Evolutionary conservation across 176 grass and related monocot species (phyloP), one percentile per base, ranked within the genome.

Genomic region (Rhynchospora pubera): DNA sequence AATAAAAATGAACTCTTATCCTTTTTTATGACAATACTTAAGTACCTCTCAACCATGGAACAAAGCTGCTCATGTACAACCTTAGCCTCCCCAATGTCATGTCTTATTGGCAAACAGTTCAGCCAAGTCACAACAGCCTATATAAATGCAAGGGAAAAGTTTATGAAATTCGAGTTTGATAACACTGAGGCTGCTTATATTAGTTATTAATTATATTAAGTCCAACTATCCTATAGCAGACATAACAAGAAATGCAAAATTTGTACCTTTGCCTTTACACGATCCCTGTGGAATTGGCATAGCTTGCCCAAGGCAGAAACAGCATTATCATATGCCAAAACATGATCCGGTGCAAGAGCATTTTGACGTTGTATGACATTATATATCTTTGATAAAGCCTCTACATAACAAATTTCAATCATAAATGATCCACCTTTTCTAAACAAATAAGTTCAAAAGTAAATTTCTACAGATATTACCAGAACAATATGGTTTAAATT

Each of bases 31-130:
- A 51, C 19, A 75, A 75, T 30, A 9, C 11, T 52, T 46, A 47
- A 53, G 6, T 92, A 99, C 96, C 96, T 99, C 79, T 93, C 96
- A 57, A 93, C 91, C 96, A 99, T 95, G 12, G 96, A 90, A 85
- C 90, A 95, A 62, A 99, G 91, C 34, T 87, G 96, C 62, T 91
- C 87, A 30, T 99, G 96, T 22, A 95, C 91, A 79, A 93, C 82
- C 86, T 93, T 88, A 63, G 96, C 96, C 79, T 93, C 96, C 73
- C 91, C 91, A 79, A 93, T 86, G 85, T 99, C 96, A 87, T 88
- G 87, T 87, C 89, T 99, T 85, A 99, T 87, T 47, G 96, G 96
- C 79, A 99, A 89, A 83, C 96, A 95, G 53, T 83, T 78, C 82
- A 99, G 82, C 96, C 96, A 99, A 39, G 82, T 87, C 64, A 91